Evolutionary conservation across 2,329 filamentous ascomycete genomes (phyloP).

Genomic region (Ploettnerulaceae sp.): DNA sequence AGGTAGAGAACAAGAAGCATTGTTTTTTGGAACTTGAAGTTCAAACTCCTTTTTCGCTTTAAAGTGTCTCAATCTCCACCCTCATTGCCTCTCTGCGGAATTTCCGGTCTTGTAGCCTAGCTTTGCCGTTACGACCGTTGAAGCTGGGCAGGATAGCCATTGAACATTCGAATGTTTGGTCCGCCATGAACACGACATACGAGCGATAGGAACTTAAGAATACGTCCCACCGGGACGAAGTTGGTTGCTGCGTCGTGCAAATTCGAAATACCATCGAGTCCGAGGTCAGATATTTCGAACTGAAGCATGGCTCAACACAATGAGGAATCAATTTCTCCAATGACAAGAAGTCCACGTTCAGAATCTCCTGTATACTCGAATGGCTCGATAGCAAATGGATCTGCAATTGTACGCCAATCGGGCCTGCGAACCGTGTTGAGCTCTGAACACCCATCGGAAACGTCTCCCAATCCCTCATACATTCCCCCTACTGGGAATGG

Average conservation of each 20-base stretch:
- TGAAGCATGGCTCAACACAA: conserved; percentile 27
- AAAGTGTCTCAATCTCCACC: too few species aligned
- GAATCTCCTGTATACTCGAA: conserved; percentile 25
- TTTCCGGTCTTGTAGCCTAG: neutral
- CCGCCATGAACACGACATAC: conserved; percentile 8
- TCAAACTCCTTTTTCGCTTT: too few species aligned
- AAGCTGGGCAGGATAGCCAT: neutral
- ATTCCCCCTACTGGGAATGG: conserved; percentile 16
- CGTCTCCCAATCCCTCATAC: conserved; percentile 13
- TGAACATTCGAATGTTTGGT: neutral
- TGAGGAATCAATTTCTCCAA: conserved; percentile 37
- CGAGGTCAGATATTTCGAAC: neutral
- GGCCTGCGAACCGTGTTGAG: conserved; percentile 29
- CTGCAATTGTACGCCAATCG: conserved; percentile 24
- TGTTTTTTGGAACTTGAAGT: neutral
- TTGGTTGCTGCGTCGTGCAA: conserved; percentile 4
- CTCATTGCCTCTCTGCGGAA: neutral
- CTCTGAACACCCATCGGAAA: conserved; percentile 16
- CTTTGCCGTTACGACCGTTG: neutral
- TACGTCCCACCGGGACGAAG: neutral
- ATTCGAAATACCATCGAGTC: neutral
- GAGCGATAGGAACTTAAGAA: conserved; percentile 2
- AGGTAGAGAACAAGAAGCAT: neutral
- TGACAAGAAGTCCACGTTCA: conserved; percentile 32
- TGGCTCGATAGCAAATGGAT: conserved; percentile 23